phyloP scores from a whole-genome alignment of 345 rosid genomes.

The Theobroma cacao region DNA sequence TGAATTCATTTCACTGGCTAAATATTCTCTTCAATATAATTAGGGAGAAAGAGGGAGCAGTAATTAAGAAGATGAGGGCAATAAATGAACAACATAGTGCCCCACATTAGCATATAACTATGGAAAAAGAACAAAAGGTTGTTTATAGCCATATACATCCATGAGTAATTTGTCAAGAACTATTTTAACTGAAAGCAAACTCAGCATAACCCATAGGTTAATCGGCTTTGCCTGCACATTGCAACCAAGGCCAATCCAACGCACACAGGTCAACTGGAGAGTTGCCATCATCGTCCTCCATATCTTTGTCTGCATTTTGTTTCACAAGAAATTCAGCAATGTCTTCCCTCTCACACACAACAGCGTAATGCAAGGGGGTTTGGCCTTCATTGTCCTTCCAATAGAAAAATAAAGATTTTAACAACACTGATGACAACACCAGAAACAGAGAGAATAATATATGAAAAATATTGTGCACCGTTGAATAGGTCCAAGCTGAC shows the following conservation, averaged over 20 bases:
- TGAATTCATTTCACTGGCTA: constrained; percentile 4
- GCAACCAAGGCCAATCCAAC: constrained; percentile 70
- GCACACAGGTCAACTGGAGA: constrained; percentile 64
- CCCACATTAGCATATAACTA: background rate
- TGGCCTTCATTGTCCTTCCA: constrained; percentile 93
- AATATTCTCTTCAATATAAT: background rate
- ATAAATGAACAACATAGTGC: background rate
- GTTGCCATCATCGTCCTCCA: constrained; percentile 68
- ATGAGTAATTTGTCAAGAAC: constrained; percentile 17
- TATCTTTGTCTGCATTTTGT: constrained; percentile 59
- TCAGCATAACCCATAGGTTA: constrained; percentile 12
- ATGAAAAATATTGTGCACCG: background rate
- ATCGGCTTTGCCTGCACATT: constrained; percentile 20
- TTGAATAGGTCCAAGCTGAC: background rate
- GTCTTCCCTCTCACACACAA: constrained; percentile 78
- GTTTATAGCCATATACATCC: constrained; percentile 38
- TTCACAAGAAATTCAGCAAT: constrained; percentile 76
- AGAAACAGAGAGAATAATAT: constrained; percentile 8
- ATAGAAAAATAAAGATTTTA: constrained; percentile 9
- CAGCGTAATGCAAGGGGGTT: constrained; percentile 91
- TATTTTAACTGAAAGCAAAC: constrained; percentile 4
- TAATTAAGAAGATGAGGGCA: background rate
- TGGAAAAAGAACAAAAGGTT: constrained; percentile 7
- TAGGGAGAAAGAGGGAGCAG: background rate
- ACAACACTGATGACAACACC: constrained; percentile 7